A percentile compares a stretch with the other conserved stretches of the same genome.
These are phyloP conservation scores for Clitoria ternatea DNA, from an alignment of 306 rosid species.

Conservation along the genomic window DNA sequence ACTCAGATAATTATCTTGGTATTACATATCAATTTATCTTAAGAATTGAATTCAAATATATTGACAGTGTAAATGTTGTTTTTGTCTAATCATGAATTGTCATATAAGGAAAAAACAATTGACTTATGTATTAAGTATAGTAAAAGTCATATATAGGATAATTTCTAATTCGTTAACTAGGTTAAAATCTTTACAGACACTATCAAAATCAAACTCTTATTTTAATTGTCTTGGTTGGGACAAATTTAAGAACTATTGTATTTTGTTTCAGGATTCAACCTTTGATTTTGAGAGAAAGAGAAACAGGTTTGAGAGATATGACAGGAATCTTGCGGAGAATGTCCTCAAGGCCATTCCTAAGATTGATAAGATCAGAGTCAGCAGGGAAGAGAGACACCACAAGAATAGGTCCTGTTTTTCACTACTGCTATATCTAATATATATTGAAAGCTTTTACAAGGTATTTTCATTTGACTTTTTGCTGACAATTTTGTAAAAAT, in stretches of 20 bases:
- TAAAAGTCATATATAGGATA: too few relatives aligned
- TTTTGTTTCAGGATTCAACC: conserved; percentile 58
- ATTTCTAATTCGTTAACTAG: too few relatives aligned
- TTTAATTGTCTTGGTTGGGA: neutral
- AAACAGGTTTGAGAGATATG: conserved; percentile 81
- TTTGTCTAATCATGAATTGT: too few relatives aligned
- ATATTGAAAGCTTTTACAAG: neutral
- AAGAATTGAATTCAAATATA: too few relatives aligned
- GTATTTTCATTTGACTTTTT: neutral
- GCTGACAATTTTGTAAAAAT: neutral
- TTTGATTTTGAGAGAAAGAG: conserved; percentile 96
- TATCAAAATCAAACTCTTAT: too few relatives aligned
- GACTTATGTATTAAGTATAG: too few relatives aligned
- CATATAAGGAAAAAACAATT: too few relatives aligned
- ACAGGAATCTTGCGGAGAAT: conserved; percentile 56
- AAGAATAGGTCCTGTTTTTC: conserved; percentile 42
- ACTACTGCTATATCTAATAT: neutral
- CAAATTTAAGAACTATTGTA: neutral
- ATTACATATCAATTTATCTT: too few relatives aligned
- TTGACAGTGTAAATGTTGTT: too few relatives aligned
- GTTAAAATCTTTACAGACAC: too few relatives aligned
- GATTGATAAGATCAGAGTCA: conserved; percentile 62
- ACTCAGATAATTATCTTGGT: conserved; percentile 53
- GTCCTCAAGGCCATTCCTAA: conserved; percentile 69
- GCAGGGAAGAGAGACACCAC: conserved; percentile 47